Percentiles rank a stretch among this genome's conserved stretches.
Conservation (phyloP, 2,329 filamentous ascomycete species). For the Trichoderma citrinoviride region DNA sequence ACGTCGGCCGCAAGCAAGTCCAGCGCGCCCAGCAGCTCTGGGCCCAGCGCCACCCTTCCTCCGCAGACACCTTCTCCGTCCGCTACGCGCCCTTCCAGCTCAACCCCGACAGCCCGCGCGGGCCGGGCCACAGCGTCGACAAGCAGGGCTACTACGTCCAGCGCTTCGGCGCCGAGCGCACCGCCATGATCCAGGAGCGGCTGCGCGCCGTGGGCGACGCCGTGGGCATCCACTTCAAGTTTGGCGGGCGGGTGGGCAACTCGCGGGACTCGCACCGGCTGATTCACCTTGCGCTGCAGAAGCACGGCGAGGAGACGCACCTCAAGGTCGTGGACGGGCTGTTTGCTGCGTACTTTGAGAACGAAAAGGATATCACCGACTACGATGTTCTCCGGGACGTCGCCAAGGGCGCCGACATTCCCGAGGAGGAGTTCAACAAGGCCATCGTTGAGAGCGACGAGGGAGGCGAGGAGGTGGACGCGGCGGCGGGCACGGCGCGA, state of each 20-base stretch:
- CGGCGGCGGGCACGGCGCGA: slow-evolving; percentile 31
- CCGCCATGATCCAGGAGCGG: slow-evolving; percentile 36
- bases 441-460: slow-evolving; percentile 46
- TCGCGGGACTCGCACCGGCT: slow-evolving; percentile 48
- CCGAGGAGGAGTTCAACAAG: slow-evolving; percentile 38
- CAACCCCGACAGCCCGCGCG: slow-evolving; percentile 35
- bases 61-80: slow-evolving; percentile 54
- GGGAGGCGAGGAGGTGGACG: slow-evolving; percentile 42
- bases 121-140: slow-evolving; percentile 34
- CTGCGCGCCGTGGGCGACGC: slow-evolving; percentile 33
- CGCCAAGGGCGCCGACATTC: slow-evolving; percentile 46
- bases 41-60: slow-evolving; percentile 40
- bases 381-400: slow-evolving; percentile 37
- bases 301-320: slow-evolving; percentile 49
- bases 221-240: slow-evolving; percentile 46
- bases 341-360: slow-evolving; percentile 44
- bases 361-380: slow-evolving; percentile 44
- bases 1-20: slow-evolving; percentile 47
- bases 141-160: slow-evolving; percentile 40
- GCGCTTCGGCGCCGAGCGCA: slow-evolving; percentile 63
- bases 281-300: slow-evolving; percentile 47
- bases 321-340: slow-evolving; percentile 52
- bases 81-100: slow-evolving; percentile 49
- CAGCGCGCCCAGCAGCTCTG: slow-evolving; percentile 46
- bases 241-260: slow-evolving; percentile 49